A percentile compares a stretch with the other conserved stretches of the same genome.
Conservation (phyloP, 2,329 filamentous ascomycete species). For the Pseudogymnoascus sp. region DNA sequence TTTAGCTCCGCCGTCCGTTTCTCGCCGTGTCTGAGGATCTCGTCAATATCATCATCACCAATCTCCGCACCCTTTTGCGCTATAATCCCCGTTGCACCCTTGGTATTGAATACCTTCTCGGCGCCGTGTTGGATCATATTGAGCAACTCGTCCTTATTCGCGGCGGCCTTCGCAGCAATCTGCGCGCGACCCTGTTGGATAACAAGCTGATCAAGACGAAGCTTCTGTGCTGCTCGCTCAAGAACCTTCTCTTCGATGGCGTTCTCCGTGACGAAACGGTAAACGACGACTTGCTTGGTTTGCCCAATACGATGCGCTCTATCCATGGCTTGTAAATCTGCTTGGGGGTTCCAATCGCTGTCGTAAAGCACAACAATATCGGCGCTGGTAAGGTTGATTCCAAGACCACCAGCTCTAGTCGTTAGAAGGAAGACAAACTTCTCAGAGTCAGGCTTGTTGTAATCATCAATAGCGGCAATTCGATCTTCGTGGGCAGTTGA, state of each 20-base stretch:
- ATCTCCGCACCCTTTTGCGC: conserved; percentile 53
- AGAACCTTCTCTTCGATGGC: conserved; percentile 98
- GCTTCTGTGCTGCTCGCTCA: conserved; percentile 90
- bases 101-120: conserved; percentile 79
- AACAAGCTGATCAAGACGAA: conserved; percentile 91
- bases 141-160: conserved; percentile 90
- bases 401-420: conserved; percentile 87
- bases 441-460: conserved; percentile 91
- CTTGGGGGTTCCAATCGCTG: conserved; percentile 98
- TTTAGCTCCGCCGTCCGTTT: conserved; percentile 82
- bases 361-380: conserved; percentile 96
- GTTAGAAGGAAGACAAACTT: conserved; percentile 96
- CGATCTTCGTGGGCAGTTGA: conserved; percentile 95
- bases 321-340: conserved; percentile 97
- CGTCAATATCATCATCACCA: conserved; percentile 85
- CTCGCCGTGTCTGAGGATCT: conserved; percentile 78
- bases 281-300: conserved; percentile 95
- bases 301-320: conserved; percentile 97
- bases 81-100: conserved; percentile 54
- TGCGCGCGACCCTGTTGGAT: conserved; percentile 96
- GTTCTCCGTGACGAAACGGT: conserved; percentile 94
- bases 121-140: conserved; percentile 99
- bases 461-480: conserved; percentile 94
- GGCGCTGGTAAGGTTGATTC: conserved; percentile 90
- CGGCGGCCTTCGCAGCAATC: conserved; percentile 78